Evolutionary conservation across 2,329 filamentous ascomycete genomes (phyloP), one percentile per base, ranked within the genome.

Genomic region (Phaeosphaeria sp.): DNA sequence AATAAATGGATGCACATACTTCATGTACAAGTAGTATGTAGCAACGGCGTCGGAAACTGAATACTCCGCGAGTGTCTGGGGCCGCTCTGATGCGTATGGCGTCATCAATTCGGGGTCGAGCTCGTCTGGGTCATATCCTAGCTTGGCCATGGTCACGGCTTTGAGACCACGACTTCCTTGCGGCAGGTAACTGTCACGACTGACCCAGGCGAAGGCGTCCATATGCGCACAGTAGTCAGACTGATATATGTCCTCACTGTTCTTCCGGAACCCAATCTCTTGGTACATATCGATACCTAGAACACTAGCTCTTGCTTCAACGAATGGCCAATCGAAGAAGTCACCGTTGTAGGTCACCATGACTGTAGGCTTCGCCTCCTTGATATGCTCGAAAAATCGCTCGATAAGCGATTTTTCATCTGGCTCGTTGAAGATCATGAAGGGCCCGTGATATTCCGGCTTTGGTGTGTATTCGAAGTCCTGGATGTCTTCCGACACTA

Each of bases 261-360:
- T 95, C 78, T 95, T 98, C 70, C 89, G 89, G 85, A 97, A 99
- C 5, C 95, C 95, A 70, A 97, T 99, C 76, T 99, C 96, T 62
- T 90, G 91, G 79, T 99, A 99, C 95, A 99, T 98, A 78, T 99
- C 95, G 74, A 99, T 97, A 27, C 96, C 95, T 67, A 96, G 90
- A 64, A 97, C 86, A 73, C 93, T 96, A 25, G 96, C 92, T 80
- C 95, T 85, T 46, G 95, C 88, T 81, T 99, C 95, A 22, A 99
- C 93, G 73, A 96, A 99, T 0, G 95, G 94, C 95, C 95, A 99
- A 89, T 99, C 95, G 88, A 99, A 99, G 77, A 99, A 99, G 82
- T 99, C 95, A 81, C 95, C 95, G 92, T 99, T 99, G 84, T 99
- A 99, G n/a, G 95, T 99, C 36, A 96, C 94, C 76, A 99, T 99